These are phyloP conservation scores for Monosporascus sp. DNA, from an alignment of 2,329 filamentous ascomycete genomes.

Conservation along the genomic window DNA sequence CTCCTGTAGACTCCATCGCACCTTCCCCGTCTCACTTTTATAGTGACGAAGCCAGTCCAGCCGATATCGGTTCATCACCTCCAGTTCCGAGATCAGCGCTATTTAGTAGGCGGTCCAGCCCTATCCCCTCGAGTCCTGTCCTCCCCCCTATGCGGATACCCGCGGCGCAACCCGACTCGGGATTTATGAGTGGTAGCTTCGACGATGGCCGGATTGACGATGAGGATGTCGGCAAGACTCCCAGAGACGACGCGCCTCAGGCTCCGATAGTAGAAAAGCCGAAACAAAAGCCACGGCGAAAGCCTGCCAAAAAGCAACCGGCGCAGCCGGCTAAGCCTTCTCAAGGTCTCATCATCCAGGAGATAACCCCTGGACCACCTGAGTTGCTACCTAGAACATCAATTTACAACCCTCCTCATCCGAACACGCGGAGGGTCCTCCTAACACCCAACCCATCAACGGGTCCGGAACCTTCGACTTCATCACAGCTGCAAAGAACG, in stretches of 20 bases:
- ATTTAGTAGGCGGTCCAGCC: constrained; percentile 49
- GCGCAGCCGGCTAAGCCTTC: constrained; percentile 11
- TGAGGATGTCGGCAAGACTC: constrained; percentile 46
- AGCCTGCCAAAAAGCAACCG: constrained; percentile 25
- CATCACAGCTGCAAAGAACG: neutral
- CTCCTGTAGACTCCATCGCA: constrained; percentile 46
- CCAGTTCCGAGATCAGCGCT: constrained; percentile 63
- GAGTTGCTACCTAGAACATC: constrained; percentile 37
- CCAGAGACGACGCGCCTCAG: constrained; percentile 28
- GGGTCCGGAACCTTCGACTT: neutral
- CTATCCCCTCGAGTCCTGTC: constrained; percentile 74
- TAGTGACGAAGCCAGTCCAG: constrained; percentile 61
- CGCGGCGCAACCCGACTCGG: constrained; percentile 65
- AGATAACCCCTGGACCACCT: constrained; percentile 37
- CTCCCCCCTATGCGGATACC: constrained; percentile 58
- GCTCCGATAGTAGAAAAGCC: constrained; percentile 23
- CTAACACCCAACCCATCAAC: constrained; percentile 1
- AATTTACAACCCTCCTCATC: constrained; percentile 33
- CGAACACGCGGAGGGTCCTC: constrained; percentile 5
- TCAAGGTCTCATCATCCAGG: constrained; percentile 31
- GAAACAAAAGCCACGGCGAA: constrained; percentile 28
- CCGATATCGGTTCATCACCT: constrained; percentile 84
- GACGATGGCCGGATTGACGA: constrained; percentile 58
- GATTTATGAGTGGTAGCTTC: constrained; percentile 76
- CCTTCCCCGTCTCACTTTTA: constrained; percentile 44